Evolutionary conservation across 129 eudicot species (phyloP), one percentile per base, ranked within the genome.

Genomic region (Artemisia annua): DNA sequence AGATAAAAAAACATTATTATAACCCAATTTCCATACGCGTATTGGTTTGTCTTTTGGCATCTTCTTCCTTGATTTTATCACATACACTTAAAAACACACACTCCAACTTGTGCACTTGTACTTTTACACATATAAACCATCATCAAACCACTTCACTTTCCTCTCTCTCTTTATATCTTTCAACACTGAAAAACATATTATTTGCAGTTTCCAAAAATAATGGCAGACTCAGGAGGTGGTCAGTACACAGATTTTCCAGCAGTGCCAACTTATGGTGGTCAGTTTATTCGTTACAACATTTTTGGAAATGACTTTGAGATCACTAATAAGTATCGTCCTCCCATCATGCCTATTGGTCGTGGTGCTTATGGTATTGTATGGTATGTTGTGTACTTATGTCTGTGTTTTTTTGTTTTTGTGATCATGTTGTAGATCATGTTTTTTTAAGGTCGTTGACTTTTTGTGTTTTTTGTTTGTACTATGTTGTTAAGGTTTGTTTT

Each of bases 341-440:
- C 98, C n/a, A 85, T 92, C 72, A 83, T 80, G 91, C 96, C 98
- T 44, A 87, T 92, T 64, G 98, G 98, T 48, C 98, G 96, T 15
- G 98, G 98, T 19, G 98, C 98, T 78, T 92, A 92, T 49, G 98
- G 98, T 54, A 87, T 92, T 70, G 96, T 92, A 20, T 92, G 98
- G 98, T 92, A 85, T 59, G 58, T 49, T 22, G 3, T 44, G 44
- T 13, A 28, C 54, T 72, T 58, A 24, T 73, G 53, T 50, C 28
- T 15, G 7, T 7, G 46, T 39, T 7, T 39, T 1, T 3, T 3
- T 28, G 5, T 39, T 39, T 32, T 39, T 39, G 0, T 39, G 1
- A 39, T 6, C 46, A 39, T 39, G 46, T 39, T 39, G 10, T 39
- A 39, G 5, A 50, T 14, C 30, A 68, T 61, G 16, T 50, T 39